Conservation (phyloP, 2,329 filamentous ascomycete species). For the Hymenotorrendiella dingleyae region DNA sequence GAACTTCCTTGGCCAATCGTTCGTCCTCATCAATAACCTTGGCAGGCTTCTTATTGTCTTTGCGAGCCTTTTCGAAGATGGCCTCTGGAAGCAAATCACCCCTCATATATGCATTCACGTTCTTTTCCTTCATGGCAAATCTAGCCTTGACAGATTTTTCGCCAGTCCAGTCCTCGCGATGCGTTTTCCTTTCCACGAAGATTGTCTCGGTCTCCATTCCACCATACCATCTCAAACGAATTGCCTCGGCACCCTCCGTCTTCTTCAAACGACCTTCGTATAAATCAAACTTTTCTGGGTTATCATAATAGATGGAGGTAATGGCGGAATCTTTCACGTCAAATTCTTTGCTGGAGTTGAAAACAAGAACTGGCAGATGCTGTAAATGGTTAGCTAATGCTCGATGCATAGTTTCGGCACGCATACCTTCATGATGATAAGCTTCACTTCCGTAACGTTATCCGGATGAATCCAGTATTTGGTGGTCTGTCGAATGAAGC, state of each 20-base stretch:
- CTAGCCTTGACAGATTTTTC: constrained; percentile 98
- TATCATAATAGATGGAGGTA: constrained; percentile 98
- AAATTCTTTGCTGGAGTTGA: constrained; percentile 96
- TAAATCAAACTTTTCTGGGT: constrained; percentile 86
- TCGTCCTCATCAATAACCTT: constrained; percentile 90
- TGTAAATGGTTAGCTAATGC: constrained; percentile 26
- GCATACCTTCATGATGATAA: constrained; percentile 80
- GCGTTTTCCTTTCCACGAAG: constrained; percentile 95
- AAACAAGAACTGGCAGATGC: constrained; percentile 93
- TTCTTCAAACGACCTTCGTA: constrained; percentile 95
- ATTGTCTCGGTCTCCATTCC: constrained; percentile 94
- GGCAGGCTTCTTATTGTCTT: constrained; percentile 88
- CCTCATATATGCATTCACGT: constrained; percentile 83
- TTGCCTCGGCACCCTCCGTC: constrained; percentile 94
- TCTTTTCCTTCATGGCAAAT: constrained; percentile 93
- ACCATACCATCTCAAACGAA: constrained; percentile 94
- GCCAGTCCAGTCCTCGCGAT: constrained; percentile 97
- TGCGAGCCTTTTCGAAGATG: constrained; percentile 94
- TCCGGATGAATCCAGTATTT: constrained; percentile 99
- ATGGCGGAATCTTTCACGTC: constrained; percentile 87
- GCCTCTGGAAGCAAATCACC: constrained; percentile 80
- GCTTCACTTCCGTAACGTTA: constrained; percentile 96
- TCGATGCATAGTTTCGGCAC: neutral
- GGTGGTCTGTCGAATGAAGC: constrained; percentile 93
- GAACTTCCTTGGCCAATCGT: constrained; percentile 82